These are phyloP conservation scores for Penicillium parvum DNA, from an alignment of 495 filamentous ascomycete species.

Conservation along the genomic window DNA sequence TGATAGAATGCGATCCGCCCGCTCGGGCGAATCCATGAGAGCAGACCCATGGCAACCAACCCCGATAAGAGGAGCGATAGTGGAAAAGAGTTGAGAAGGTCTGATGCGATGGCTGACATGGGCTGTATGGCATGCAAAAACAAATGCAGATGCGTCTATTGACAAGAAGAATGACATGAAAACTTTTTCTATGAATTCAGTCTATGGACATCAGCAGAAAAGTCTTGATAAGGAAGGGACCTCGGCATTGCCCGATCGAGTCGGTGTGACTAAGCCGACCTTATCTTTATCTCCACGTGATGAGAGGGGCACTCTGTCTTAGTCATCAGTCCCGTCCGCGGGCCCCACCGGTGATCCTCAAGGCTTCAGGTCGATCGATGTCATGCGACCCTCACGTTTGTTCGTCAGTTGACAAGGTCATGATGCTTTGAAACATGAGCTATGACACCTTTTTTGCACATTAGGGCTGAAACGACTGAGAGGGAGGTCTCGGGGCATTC, in stretches of 20 bases:
- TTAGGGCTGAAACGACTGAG: background rate
- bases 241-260: conserved; percentile 13
- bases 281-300: conserved; percentile 3
- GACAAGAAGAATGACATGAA: conserved; percentile 3
- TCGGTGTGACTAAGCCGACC: conserved; percentile 3
- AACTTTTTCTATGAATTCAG: conserved; percentile 1
- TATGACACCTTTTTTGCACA: background rate
- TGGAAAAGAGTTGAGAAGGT: conserved; percentile 23
- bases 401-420: conserved; percentile 28
- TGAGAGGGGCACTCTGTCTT: background rate
- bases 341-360: background rate
- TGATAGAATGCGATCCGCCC: conserved; percentile 39
- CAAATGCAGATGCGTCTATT: background rate
- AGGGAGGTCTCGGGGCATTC: conserved; percentile 2
- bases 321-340: conserved; percentile 1
- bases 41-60: conserved; percentile 33
- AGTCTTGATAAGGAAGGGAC: conserved; percentile 10
- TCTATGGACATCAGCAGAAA: background rate
- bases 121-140: conserved; percentile 4
- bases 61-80: conserved; percentile 31
- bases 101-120: conserved; percentile 16
- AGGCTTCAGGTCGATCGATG: background rate
- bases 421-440: background rate
- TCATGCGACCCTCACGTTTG: conserved; percentile 7
- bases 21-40: conserved; percentile 37